These are phyloP conservation scores for Populus hybrid DNA, from an alignment of 441 rosid species.

Conservation along the genomic window DNA sequence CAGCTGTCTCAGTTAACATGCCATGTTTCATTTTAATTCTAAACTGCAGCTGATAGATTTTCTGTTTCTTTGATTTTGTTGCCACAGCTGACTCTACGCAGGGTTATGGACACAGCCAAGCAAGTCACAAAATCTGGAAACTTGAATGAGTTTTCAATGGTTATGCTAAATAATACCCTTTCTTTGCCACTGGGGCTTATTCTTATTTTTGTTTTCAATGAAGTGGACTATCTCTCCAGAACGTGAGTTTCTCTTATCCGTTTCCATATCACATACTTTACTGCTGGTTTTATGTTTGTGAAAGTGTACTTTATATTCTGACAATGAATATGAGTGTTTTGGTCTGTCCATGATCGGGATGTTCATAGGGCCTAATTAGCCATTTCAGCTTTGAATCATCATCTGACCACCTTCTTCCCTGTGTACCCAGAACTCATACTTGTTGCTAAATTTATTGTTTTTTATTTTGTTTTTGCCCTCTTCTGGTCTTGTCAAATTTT, in stretches of 20 bases:
- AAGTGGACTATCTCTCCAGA: constrained; percentile 69
- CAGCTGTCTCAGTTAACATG: neutral
- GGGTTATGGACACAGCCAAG: constrained; percentile 97
- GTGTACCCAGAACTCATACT: neutral
- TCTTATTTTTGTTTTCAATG: constrained; percentile 75
- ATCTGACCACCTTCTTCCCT: neutral
- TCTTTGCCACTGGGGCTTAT: constrained; percentile 82
- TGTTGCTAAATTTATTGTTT: neutral
- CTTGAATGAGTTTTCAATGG: constrained; percentile 96
- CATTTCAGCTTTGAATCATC: neutral
- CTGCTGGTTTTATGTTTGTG: neutral
- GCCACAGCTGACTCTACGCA: constrained; percentile 82
- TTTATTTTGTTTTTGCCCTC: neutral
- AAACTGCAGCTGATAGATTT: constrained; percentile 4
- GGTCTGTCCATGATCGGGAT: neutral
- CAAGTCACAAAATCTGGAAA: constrained; percentile 86
- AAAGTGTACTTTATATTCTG: neutral
- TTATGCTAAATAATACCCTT: constrained; percentile 86
- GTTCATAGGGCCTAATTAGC: neutral
- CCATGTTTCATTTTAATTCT: constrained; percentile 1
- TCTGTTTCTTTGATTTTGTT: constrained; percentile 15
- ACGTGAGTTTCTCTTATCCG: constrained; percentile 54
- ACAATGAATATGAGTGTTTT: neutral
- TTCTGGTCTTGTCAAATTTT: neutral
- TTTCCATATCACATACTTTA: neutral